phyloP scores from a whole-genome alignment of 2,329 filamentous ascomycete species.

The Cercospora beticola region DNA sequence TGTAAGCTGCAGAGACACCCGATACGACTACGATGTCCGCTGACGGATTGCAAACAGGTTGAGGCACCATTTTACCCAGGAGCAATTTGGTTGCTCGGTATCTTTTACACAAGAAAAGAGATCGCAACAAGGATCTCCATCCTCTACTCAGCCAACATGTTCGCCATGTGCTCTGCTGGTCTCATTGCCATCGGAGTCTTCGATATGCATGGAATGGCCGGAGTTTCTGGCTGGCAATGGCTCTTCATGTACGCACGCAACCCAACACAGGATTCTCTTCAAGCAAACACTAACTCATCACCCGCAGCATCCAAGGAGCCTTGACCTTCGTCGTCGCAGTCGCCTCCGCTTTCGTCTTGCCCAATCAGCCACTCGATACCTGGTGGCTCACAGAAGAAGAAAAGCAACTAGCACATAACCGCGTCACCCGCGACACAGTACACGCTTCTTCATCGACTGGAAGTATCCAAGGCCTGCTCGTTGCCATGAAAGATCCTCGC shows the following conservation, averaged over 20 bases:
- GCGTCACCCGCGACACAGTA: slow-evolving; percentile 2
- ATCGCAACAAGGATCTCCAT: slow-evolving; percentile 41
- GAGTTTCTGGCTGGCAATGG: slow-evolving; percentile 38
- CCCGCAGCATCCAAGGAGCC: slow-evolving; percentile 28
- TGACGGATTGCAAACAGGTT: slow-evolving; percentile 12
- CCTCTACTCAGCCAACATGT: slow-evolving; percentile 41
- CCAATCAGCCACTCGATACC: slow-evolving; percentile 6
- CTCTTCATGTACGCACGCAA: neutral
- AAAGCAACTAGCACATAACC: slow-evolving; percentile 3
- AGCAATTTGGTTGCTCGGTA: slow-evolving; percentile 44
- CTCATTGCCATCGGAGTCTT: slow-evolving; percentile 28
- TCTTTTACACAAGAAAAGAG: slow-evolving; percentile 45
- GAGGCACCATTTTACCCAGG: slow-evolving; percentile 38
- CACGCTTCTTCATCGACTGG: slow-evolving; percentile 5
- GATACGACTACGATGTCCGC: neutral
- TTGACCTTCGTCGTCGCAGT: slow-evolving; percentile 2
- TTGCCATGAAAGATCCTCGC: slow-evolving; percentile 1
- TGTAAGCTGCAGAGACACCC: neutral
- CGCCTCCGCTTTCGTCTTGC: neutral
- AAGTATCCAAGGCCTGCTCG: neutral
- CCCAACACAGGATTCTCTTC: neutral
- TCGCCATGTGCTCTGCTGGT: slow-evolving; percentile 32
- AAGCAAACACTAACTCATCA: slow-evolving; percentile 11
- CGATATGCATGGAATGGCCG: slow-evolving; percentile 34
- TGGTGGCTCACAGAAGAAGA: slow-evolving; percentile 7